These are phyloP conservation scores for Backusella tarrabulga DNA, from an alignment of 192 early-diverging fungal species.

Conservation along the genomic window DNA sequence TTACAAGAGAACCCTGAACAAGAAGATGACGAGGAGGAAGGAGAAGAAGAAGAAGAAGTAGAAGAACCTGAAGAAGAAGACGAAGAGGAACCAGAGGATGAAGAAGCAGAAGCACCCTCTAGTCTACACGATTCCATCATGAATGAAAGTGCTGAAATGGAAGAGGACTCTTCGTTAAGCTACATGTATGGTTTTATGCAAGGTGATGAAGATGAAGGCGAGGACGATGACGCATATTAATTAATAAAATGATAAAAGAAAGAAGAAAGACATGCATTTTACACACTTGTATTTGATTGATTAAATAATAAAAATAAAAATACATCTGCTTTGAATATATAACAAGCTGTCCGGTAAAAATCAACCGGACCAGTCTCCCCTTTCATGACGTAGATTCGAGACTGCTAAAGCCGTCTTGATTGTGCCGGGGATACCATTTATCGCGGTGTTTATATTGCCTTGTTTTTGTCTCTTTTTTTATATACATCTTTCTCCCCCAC, in stretches of 20 bases:
- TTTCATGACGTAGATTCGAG: background rate
- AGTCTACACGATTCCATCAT: background rate
- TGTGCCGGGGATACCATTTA: background rate
- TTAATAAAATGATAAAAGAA: background rate
- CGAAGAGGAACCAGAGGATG: background rate
- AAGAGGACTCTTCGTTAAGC: background rate
- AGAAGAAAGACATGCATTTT: background rate
- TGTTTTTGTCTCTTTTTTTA: background rate
- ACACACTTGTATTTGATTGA: background rate
- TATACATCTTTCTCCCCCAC: background rate
- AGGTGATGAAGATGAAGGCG: background rate
- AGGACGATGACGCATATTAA: background rate
- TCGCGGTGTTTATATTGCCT: constrained; percentile 8
- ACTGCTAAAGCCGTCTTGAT: background rate
- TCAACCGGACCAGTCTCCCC: background rate
- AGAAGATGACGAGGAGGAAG: background rate
- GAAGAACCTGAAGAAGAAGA: background rate
- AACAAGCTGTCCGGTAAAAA: background rate
- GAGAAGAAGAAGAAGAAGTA: background rate
- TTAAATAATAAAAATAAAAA: background rate
- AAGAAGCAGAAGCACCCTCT: background rate
- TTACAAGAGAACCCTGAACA: background rate
- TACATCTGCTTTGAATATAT: no score
- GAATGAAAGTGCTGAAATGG: background rate
- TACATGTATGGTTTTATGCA: background rate